Base-by-base conservation (phyloP, 2,329 filamentous ascomycete species). In the Aspergillus intermedius region DNA sequence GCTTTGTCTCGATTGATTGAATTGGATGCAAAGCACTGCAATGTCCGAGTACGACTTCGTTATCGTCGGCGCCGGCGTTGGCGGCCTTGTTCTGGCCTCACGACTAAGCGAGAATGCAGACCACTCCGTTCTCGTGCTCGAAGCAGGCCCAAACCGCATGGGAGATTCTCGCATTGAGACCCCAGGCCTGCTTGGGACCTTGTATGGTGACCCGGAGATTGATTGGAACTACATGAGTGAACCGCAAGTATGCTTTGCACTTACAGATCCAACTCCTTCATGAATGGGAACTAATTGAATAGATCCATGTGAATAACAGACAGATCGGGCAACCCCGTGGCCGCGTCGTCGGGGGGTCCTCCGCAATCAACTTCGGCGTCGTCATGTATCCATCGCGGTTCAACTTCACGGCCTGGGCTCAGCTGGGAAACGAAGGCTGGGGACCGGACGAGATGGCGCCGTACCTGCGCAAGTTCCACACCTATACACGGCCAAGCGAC, bases 301-400 rank as follows among this genome's bases (percentile, higher is more conserved):
- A 62, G 55, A 41, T 49, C 35, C 50, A 58, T n/a, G 67, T 75
- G 4, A 66, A 69, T 13, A 64, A 66, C 12, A 68, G 74, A 1
- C 54, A 64, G 3, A 69, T 77, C 10, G 49, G 59, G 3, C 72
- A 76, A 41, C 71, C 71, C 21, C 68, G 75, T 5, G 77, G 74
- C 30, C 74, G 74, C 45, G 72, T 76, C 0, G 64, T 80, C 0
- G 77, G 77, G 4, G 77, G 77, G 8, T 73, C 70, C 12, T 74
- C 65, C 8, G 67, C 73, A 0, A 51, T 77, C 25, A 77, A 77
- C 52, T 70, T 74, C 30, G 62, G 60, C 13, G 46, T 52, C 12
- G 28, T 58, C 7, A 35, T 60, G 12, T 58, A 57, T 21, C 58
- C 58, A 3, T 48, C 50, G 4, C 56, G 58, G n/a, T 56, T 61